Conservation (phyloP, 257 asterid genomes). For the Sherardia arvensis region DNA sequence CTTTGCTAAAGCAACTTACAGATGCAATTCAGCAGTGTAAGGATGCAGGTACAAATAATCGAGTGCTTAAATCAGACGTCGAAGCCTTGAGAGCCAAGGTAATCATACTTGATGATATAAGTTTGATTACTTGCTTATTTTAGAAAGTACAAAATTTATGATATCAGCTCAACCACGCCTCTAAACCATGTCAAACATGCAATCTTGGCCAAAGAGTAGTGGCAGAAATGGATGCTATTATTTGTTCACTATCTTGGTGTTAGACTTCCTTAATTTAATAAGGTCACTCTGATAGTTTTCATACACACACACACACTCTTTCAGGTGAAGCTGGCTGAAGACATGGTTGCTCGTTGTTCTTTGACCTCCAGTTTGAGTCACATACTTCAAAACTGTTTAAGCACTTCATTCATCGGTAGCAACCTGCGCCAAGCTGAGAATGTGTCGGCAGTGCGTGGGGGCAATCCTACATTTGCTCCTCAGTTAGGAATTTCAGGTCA, state of each 20-base stretch:
- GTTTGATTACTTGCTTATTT: background rate
- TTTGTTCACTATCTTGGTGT: background rate
- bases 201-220: background rate
- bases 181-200: background rate
- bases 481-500: conserved; percentile 24
- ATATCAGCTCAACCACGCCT: background rate
- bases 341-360: conserved; percentile 70
- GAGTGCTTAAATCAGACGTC: conserved; percentile 83
- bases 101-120: background rate
- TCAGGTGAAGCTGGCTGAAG: conserved; percentile 91
- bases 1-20: conserved; percentile 53
- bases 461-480: conserved; percentile 16
- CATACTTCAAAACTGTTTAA: conserved; percentile 62
- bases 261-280: background rate
- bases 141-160: background rate
- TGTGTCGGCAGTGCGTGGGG: conserved; percentile 30
- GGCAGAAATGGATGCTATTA: background rate
- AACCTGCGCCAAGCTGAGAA: conserved; percentile 27
- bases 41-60: conserved; percentile 68
- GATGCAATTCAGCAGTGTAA: conserved; percentile 64
- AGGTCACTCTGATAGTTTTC: background rate
- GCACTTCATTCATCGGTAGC: conserved; percentile 28
- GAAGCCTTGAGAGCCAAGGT: conserved; percentile 98
- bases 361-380: conserved; percentile 65
- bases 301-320: background rate